Evolutionary conservation across 768 basidiomycete genomes (phyloP), one percentile per base, ranked within the genome.

Genomic region (Lentinula lateritia): DNA sequence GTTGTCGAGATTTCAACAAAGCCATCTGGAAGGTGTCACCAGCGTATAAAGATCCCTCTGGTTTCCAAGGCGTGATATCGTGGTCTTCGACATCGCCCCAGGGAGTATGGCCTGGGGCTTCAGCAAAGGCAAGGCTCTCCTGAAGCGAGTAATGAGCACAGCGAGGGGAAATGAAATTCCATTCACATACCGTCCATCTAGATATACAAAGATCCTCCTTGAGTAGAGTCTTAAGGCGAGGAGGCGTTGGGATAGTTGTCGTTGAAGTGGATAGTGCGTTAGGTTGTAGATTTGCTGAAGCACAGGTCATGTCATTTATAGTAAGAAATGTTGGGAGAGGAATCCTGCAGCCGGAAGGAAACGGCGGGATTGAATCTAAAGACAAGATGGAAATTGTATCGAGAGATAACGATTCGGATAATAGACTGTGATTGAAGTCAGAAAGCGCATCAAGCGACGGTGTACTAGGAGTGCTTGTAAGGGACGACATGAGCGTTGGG

Each of bases 31-130:
- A 75, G 52, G 46, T 66, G 55, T 73, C 72, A 13, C 74, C 70
- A 48, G 76, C 67, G 62, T 72, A 72, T n/a, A 74, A 62, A 8
- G 76, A 77, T 35, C 76, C 76, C 67, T 78, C 77, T n/a, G 77
- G 70, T 39, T 71, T 71, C 77, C 77, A 78, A 12, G 66, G 50
- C 42, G 42, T 46, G n/a, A 58, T 10, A 9, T 66, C 52, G 52
- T 39, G 45, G 23, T 67, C 67, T 45, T 64, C 65, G 8, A 67
- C 59, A 23, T 63, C 71, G 46, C 65, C 71, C 78, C 78, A 80
- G 18, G 78, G 77, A 45, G 69, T 68, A 62, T 78, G 77, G n/a
- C 74, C 76, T 38, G 77, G 74, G 28, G 74, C 69, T 13, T 71
- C 70, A 42, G 64, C 66, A 36, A 62, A 66, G 23, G 65, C 60